These are phyloP conservation scores for Debaryomyces maramus DNA, from an alignment of 805 yeast genomes.

Conservation along the genomic window DNA sequence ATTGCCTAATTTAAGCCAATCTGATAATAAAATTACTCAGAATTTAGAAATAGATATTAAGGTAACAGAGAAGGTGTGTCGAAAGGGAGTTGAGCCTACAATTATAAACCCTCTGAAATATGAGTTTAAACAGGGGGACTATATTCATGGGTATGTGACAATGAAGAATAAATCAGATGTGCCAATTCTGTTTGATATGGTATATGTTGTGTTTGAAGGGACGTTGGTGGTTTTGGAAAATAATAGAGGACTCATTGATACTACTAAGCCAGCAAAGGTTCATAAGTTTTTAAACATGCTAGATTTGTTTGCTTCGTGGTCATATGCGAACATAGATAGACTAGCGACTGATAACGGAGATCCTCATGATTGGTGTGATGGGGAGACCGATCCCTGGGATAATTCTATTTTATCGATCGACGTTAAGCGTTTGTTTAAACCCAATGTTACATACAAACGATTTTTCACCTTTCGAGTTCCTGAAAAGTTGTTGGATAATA, in stretches of 20 bases:
- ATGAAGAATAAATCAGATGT: conserved; percentile 27
- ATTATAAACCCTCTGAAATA: conserved; percentile 30
- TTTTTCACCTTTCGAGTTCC: conserved; percentile 43
- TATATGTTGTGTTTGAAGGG: conserved; percentile 45
- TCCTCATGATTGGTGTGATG: conserved; percentile 47
- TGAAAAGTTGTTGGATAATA: conserved; percentile 40
- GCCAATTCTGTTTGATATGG: conserved; percentile 45
- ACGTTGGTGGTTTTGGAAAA: conserved; percentile 26
- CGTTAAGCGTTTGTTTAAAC: conserved; percentile 37
- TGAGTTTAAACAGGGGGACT: conserved; percentile 44
- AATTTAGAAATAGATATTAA: conserved; percentile 32
- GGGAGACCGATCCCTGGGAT: conserved; percentile 45
- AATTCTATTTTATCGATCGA: conserved; percentile 35
- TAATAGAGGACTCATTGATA: conserved; percentile 22
- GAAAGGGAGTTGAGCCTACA: conserved; percentile 38
- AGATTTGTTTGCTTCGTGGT: conserved; percentile 46
- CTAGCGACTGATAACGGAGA: conserved; percentile 39
- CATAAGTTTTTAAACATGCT: conserved; percentile 43
- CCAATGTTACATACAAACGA: conserved; percentile 40
- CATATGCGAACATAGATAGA: conserved; percentile 44
- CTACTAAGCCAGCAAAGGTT: conserved; percentile 26
- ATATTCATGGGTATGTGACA: conserved; percentile 44
- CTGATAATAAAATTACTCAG: conserved; percentile 27
- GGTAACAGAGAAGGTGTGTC: conserved; percentile 41
- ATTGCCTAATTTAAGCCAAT: conserved; percentile 34